phyloP scores from a whole-genome alignment of 306 rosid genomes.

The Delonix regia region DNA sequence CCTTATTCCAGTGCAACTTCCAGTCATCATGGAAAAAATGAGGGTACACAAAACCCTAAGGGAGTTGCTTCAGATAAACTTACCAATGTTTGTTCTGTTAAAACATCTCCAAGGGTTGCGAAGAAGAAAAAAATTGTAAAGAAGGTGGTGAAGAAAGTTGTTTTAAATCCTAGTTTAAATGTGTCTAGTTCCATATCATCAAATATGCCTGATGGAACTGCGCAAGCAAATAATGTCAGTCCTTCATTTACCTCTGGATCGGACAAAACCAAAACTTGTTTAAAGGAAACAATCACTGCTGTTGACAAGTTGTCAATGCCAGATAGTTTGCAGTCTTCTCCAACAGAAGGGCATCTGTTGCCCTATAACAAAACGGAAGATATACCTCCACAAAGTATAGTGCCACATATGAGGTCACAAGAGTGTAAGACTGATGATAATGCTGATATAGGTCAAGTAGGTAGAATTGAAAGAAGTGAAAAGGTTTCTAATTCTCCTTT shows the following conservation, averaged over 20 bases:
- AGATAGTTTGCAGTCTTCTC: slow-evolving; percentile 30
- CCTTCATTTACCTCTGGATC: slow-evolving; percentile 37
- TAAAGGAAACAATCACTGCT: slow-evolving; percentile 36
- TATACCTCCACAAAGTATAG: slow-evolving; percentile 32
- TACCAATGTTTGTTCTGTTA: slow-evolving; percentile 36
- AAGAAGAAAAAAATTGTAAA: slow-evolving; percentile 76
- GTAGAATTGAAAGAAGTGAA: slow-evolving; percentile 45
- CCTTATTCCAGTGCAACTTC: slow-evolving; percentile 30
- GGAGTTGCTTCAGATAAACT: slow-evolving; percentile 30
- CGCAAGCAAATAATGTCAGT: slow-evolving; percentile 32
- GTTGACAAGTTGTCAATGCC: slow-evolving; percentile 38
- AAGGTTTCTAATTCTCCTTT: slow-evolving; percentile 41
- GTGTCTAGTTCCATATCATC: slow-evolving; percentile 36
- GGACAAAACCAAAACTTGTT: slow-evolving; percentile 38
- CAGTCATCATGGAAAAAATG: slow-evolving; percentile 39
- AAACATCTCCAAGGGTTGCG: slow-evolving; percentile 41
- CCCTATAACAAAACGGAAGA: slow-evolving; percentile 42
- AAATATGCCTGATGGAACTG: slow-evolving; percentile 35
- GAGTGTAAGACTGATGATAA: slow-evolving; percentile 44
- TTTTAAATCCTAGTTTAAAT: slow-evolving; percentile 35
- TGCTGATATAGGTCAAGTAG: slow-evolving; percentile 38
- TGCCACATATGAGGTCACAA: slow-evolving; percentile 40
- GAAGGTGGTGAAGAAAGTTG: slow-evolving; percentile 68
- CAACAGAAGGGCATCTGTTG: slow-evolving; percentile 33
- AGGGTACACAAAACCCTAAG: slow-evolving; percentile 30